Conservation (phyloP, 768 basidiomycete genomes). For the Agaricus bisporus region DNA sequence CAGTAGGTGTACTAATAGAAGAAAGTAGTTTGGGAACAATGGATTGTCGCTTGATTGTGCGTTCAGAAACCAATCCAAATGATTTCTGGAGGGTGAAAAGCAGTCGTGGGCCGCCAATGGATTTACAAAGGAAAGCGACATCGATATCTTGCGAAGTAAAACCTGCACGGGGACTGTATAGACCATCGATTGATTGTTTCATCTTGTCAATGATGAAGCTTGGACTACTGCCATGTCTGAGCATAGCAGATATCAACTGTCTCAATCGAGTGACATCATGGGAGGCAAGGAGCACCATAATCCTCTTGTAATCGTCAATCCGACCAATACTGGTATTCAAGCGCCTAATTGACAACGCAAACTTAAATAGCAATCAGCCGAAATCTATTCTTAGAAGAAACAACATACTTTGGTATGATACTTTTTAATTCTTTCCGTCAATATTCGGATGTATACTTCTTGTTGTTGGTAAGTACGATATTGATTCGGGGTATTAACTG, state of each 20-base stretch:
- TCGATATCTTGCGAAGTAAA: background rate
- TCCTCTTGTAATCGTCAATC: background rate
- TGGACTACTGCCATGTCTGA: background rate
- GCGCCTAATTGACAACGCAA: too few species aligned
- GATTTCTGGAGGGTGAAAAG: background rate
- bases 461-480: too few species aligned
- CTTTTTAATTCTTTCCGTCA: too few species aligned
- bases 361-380: too few species aligned
- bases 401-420: too few species aligned
- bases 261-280: background rate
- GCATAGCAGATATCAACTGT: background rate
- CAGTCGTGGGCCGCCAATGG: background rate
- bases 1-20: background rate
- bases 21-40: background rate
- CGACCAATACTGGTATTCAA: too few species aligned
- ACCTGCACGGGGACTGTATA: background rate
- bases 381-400: too few species aligned
- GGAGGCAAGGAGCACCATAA: background rate
- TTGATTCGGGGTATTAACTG: too few species aligned
- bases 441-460: too few species aligned
- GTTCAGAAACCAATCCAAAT: background rate
- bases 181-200: background rate
- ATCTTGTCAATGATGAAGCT: background rate
- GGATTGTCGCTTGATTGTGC: background rate
- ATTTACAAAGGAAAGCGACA: background rate